These are phyloP conservation scores for Orbilia javanica DNA, from an alignment of 2,329 filamentous ascomycete genomes.

Conservation along the genomic window DNA sequence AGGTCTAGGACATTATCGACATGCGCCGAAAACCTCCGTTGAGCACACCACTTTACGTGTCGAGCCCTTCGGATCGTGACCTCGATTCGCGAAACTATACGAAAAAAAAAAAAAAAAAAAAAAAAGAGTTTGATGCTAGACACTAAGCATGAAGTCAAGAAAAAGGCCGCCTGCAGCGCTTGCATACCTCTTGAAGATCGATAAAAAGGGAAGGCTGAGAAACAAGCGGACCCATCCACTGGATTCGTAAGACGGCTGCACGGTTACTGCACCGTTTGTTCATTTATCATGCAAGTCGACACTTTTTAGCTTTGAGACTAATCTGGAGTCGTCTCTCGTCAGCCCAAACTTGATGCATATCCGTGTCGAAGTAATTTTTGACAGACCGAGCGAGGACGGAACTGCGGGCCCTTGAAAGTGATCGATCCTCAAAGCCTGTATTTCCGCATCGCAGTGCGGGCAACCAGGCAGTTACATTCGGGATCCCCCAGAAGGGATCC, in stretches of 20 bases:
- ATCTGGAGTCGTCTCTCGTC: conserved; percentile 34
- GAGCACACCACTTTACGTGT: conserved; percentile 8
- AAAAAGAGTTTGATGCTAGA: background rate
- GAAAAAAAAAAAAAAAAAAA: conserved; percentile 3
- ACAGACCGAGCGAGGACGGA: conserved; percentile 31
- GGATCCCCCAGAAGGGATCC: background rate
- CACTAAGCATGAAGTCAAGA: conserved; percentile 4
- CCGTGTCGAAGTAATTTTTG: conserved; percentile 15
- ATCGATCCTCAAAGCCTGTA: background rate
- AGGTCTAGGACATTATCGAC: background rate
- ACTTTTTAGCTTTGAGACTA: conserved; percentile 24
- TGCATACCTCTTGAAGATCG: conserved; percentile 26
- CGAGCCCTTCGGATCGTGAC: conserved; percentile 15
- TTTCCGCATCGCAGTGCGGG: conserved; percentile 24
- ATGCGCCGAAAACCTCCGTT: conserved; percentile 18
- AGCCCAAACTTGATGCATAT: conserved; percentile 41
- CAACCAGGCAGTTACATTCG: conserved; percentile 18
- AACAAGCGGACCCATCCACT: conserved; percentile 5
- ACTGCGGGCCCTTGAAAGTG: conserved; percentile 6
- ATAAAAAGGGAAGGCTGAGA: conserved; percentile 50
- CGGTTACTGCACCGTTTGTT: conserved; percentile 36
- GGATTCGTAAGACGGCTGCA: conserved; percentile 51
- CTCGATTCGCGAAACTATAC: background rate
- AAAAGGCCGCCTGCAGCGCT: conserved; percentile 35
- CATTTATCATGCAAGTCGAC: conserved; percentile 17